A percentile compares a stretch with the other conserved stretches of the same genome.
Evolutionary conservation across 495 filamentous ascomycete species (phyloP).

Genomic region (Rhizodiscina lignyota): DNA sequence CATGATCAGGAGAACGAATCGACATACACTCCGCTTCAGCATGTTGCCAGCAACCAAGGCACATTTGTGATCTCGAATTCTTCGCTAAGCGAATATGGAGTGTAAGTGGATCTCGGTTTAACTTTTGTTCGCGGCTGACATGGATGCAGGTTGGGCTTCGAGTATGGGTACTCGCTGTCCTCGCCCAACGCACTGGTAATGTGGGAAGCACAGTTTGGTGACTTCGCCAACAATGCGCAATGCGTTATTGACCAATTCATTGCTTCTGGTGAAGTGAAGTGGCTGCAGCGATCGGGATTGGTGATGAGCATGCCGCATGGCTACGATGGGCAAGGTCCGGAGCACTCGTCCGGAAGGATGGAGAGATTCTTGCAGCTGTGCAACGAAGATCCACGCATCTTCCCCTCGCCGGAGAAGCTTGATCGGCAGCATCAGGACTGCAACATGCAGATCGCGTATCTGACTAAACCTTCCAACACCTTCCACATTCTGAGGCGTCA

Average conservation of each 20-base stretch:
- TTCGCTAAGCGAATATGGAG: constrained; percentile 87
- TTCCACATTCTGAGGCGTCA: constrained; percentile 95
- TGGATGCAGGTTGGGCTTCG: constrained; percentile 63
- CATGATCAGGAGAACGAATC: constrained; percentile 90
- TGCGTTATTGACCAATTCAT: constrained; percentile 99
- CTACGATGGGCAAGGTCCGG: constrained; percentile 95
- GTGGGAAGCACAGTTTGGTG: constrained; percentile 99
- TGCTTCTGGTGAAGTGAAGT: constrained; percentile 93
- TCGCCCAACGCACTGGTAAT: constrained; percentile 94
- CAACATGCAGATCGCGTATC: constrained; percentile 97
- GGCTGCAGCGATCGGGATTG: constrained; percentile 91
- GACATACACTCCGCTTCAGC: constrained; percentile 83
- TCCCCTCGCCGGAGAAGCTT: constrained; percentile 71
- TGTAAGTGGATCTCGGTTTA: constrained; percentile 26
- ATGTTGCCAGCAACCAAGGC: constrained; percentile 76
- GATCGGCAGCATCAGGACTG: constrained; percentile 97
- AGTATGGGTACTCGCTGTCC: constrained; percentile 95
- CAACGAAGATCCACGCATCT: constrained; percentile 92
- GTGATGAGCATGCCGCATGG: constrained; percentile 92
- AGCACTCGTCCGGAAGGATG: constrained; percentile 95
- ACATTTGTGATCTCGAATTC: constrained; percentile 96
- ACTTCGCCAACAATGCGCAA: constrained; percentile 98
- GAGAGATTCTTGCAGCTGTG: constrained; percentile 95
- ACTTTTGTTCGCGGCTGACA: constrained; percentile 2
- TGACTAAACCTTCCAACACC: constrained; percentile 81